Conservation (phyloP, 768 basidiomycete genomes). For the Agrocybe chaxingu region DNA sequence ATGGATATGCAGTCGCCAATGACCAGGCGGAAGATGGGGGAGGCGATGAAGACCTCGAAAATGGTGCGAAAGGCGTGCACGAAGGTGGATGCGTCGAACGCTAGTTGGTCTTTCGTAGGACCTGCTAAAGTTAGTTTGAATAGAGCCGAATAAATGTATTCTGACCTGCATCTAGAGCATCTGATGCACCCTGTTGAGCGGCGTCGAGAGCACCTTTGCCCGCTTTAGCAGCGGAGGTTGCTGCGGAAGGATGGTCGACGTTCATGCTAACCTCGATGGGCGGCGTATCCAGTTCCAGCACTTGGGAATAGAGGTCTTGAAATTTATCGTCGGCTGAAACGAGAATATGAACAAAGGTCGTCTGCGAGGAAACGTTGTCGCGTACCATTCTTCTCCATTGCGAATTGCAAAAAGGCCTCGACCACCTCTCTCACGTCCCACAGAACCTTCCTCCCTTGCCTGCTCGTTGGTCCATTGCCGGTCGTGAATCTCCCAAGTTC, state of each 20-base stretch:
- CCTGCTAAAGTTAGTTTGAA: slow-evolving; percentile 9
- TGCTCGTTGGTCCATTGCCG: slow-evolving; percentile 26
- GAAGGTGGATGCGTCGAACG: slow-evolving; percentile 25
- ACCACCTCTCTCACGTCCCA: slow-evolving; percentile 24
- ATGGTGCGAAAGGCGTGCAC: slow-evolving; percentile 26
- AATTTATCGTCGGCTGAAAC: slow-evolving; percentile 31
- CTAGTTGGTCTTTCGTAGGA: slow-evolving; percentile 21
- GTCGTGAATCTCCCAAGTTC: slow-evolving; percentile 4
- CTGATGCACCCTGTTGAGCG: slow-evolving; percentile 7
- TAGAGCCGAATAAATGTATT: background rate
- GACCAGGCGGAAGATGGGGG: slow-evolving; percentile 32
- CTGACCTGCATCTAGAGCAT: slow-evolving; percentile 15
- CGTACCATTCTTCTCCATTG: slow-evolving; percentile 37
- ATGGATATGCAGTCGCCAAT: slow-evolving; percentile 29
- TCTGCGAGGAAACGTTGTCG: background rate
- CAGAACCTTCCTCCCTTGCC: slow-evolving; percentile 25
- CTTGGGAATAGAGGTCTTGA: slow-evolving; percentile 33
- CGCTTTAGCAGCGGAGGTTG: slow-evolving; percentile 12
- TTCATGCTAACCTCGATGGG: slow-evolving; percentile 16
- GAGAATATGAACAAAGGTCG: background rate
- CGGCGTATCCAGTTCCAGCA: slow-evolving; percentile 16
- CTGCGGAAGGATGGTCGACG: slow-evolving; percentile 12
- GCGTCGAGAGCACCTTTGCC: slow-evolving; percentile 11
- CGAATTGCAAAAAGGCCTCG: slow-evolving; percentile 29
- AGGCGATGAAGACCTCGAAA: slow-evolving; percentile 25